Evolutionary conservation across 331 rosid genomes (phyloP).

Genomic region (Pyracantha coccinea): DNA sequence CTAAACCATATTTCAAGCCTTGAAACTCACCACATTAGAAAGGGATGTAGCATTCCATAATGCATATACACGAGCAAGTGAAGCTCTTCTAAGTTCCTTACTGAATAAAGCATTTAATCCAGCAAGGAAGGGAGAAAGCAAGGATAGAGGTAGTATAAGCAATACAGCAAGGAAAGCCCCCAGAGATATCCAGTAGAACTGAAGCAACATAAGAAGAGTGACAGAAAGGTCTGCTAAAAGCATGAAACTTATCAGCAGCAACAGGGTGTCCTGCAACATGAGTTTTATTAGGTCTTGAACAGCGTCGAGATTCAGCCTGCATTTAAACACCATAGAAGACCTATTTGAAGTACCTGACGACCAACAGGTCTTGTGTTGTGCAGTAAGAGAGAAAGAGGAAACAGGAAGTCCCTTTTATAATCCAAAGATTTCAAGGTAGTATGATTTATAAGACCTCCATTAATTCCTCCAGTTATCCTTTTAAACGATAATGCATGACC

Average conservation of each 20-base stretch:
- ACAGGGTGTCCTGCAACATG: constrained; percentile 78
- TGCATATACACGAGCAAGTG: constrained; percentile 86
- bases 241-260: constrained; percentile 68
- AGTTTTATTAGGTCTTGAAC: constrained; percentile 23
- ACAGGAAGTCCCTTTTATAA: constrained; percentile 68
- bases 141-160: constrained; percentile 86
- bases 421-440: constrained; percentile 67
- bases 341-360: constrained; percentile 57
- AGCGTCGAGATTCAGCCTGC: constrained; percentile 7
- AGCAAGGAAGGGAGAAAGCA: constrained; percentile 91
- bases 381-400: constrained; percentile 72
- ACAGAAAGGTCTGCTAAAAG: constrained; percentile 81
- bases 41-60: constrained; percentile 94
- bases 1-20: constrained; percentile 1
- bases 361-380: constrained; percentile 96
- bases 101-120: constrained; percentile 96
- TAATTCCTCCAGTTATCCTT: constrained; percentile 84
- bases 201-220: constrained; percentile 88
- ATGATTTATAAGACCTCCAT: constrained; percentile 85
- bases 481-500: constrained; percentile 74
- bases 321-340: constrained; percentile 1
- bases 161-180: constrained; percentile 86
- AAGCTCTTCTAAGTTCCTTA: constrained; percentile 85
- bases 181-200: constrained; percentile 93
- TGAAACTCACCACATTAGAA: constrained; percentile 78